A percentile compares a stretch with the other conserved stretches of the same genome.
Evolutionary conservation across 495 filamentous ascomycete genomes (phyloP).

Genomic region (Hypoxylon cercidicola): DNA sequence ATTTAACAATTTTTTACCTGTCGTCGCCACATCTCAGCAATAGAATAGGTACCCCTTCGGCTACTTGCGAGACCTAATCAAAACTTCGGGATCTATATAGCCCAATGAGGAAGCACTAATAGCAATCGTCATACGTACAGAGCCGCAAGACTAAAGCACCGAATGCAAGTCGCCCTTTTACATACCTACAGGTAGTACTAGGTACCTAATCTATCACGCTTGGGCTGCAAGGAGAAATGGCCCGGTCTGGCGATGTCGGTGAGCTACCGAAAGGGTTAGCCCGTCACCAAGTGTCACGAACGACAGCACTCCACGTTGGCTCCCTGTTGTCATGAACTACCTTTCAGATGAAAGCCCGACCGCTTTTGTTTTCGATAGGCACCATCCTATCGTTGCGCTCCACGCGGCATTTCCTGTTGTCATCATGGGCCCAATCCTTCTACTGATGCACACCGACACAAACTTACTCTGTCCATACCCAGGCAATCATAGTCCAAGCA

Average conservation of each 20-base stretch:
- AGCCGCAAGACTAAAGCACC: conserved; percentile 16
- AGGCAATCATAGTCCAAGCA: neutral
- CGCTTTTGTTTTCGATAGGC: conserved; percentile 5
- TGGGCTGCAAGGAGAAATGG: neutral
- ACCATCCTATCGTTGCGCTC: conserved; percentile 29
- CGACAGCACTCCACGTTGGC: conserved; percentile 34
- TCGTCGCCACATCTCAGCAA: conserved; percentile 8
- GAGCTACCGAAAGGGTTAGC: conserved; percentile 11
- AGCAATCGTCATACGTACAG: conserved; percentile 23
- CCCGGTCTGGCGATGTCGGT: neutral
- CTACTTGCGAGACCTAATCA: conserved; percentile 21
- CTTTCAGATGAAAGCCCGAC: neutral
- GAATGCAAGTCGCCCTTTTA: conserved; percentile 11
- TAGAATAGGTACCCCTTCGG: conserved; percentile 1
- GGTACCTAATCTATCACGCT: neutral
- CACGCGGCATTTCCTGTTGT: conserved; percentile 23
- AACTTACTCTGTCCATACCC: neutral
- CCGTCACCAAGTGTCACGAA: conserved; percentile 35
- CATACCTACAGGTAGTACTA: too few relatives aligned
- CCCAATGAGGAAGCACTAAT: conserved; percentile 26
- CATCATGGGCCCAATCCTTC: conserved; percentile 15
- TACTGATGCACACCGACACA: conserved; percentile 27
- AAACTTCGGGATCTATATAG: neutral
- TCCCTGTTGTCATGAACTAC: conserved; percentile 8
- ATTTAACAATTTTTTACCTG: conserved; percentile 32